Evolutionary conservation across 331 rosid genomes (phyloP), one percentile per base, ranked within the genome.

Genomic region (Saraca asoca): DNA sequence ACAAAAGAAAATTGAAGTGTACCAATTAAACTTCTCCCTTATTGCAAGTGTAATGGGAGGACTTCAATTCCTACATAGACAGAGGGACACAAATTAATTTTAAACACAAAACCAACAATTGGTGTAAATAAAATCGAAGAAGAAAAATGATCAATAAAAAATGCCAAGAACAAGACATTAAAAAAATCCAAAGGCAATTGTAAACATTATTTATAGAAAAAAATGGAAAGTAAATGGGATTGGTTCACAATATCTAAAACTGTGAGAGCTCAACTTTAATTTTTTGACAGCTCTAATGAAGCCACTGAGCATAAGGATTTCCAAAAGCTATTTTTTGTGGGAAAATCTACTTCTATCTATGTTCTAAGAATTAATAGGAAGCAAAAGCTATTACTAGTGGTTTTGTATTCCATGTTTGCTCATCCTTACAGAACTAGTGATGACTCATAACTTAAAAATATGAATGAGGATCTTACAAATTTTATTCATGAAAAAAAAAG

Each of bases 171-270:
- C n/a, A n/a, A n/a, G n/a, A n/a, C n/a, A n/a, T n/a, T n/a, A n/a
- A n/a, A n/a, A n/a, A n/a, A n/a, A n/a, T n/a, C n/a, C n/a, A n/a
- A n/a, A n/a, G n/a, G n/a, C n/a, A n/a, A n/a, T n/a, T n/a, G n/a
- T n/a, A n/a, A n/a, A n/a, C n/a, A n/a, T n/a, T n/a, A n/a, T n/a
- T n/a, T n/a, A n/a, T n/a, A n/a, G n/a, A n/a, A n/a, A n/a, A n/a
- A n/a, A n/a, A n/a, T n/a, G 48, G 95, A 85, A 24, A 70, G 83
- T 15, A 95, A 90, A 29, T 93, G 98, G 98, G 84, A 82, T 53
- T 82, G 91, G 95, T 64, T 93, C 74, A 64, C 94, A 39, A 74
- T 86, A 67, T 82, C 96, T 37, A 87, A 87, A 61, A 72, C 73
- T 72, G 78, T 84, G 12, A 81, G 80, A 68, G 98, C 91, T 59